Conservation (phyloP, 805 yeast genomes). For the Hanseniaspora nectarophila region DNA sequence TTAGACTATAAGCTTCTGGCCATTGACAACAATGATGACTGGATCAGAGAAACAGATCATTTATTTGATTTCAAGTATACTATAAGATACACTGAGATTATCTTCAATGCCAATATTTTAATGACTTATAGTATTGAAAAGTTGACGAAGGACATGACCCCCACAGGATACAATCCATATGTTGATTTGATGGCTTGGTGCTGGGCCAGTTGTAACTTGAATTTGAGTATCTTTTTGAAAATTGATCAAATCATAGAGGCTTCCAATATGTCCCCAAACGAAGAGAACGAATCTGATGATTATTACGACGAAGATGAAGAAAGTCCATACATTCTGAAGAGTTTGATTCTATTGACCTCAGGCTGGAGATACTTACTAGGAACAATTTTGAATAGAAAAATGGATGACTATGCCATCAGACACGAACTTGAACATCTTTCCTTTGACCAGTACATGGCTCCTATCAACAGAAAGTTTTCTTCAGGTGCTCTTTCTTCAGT, state of each 20-base stretch:
- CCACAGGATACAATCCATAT: conserved; percentile 46
- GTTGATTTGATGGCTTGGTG: conserved; percentile 42
- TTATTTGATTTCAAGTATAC: conserved; percentile 29
- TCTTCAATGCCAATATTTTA: conserved; percentile 37
- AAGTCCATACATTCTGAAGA: conserved; percentile 38
- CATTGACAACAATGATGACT: conserved; percentile 29
- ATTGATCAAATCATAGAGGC: conserved; percentile 42
- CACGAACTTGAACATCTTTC: conserved; percentile 54
- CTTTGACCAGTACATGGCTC: conserved; percentile 49
- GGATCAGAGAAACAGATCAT: conserved; percentile 18
- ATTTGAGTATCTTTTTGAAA: conserved; percentile 49
- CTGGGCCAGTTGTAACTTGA: conserved; percentile 57
- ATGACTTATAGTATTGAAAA: conserved; percentile 36
- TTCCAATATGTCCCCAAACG: not conserved
- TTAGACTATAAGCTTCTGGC: conserved; percentile 22
- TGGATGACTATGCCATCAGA: conserved; percentile 10
- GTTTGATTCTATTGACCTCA: conserved; percentile 49
- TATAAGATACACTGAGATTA: conserved; percentile 33
- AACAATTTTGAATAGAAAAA: conserved; percentile 37
- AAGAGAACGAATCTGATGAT: not conserved
- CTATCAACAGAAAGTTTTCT: conserved; percentile 50
- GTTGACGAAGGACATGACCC: conserved; percentile 16
- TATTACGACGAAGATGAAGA: conserved; percentile 25
- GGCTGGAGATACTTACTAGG: conserved; percentile 54
- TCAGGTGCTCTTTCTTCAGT: conserved; percentile 32